Base-by-base conservation (phyloP, 2,329 filamentous ascomycete species). In the Penicillium verrucosum region DNA sequence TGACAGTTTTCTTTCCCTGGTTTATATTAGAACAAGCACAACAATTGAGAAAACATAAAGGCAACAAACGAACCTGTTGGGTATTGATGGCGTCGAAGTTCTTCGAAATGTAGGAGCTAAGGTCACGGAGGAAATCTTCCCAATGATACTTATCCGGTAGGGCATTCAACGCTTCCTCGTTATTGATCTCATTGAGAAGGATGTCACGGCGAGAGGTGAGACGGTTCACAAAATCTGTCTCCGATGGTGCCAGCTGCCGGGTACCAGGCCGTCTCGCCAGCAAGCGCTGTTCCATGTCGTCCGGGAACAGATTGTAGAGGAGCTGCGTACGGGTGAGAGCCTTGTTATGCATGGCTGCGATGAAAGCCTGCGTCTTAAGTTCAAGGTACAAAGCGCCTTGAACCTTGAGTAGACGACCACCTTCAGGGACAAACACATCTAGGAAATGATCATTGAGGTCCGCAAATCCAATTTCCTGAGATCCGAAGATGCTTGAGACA, bases 331-430 rank as follows among this genome's bases (percentile, higher is more conserved):
- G 80, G 2, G 78, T 76, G 29, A 78, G 79, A 52, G 85, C 80
- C 41, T 79, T 80, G 64, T 80, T 82, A 61, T 82, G 80, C 65
- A 85, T 77, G 4, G 82, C 82, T 4, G 83, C 84, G 54, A 88
- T 84, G 64, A 86, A 88, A 14, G 85, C 84, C 68, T 88, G 85
- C 1, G 85, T 87, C 71, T 88, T 88, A 18, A 88, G 72, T 59
- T 87, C 85, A 14, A 88, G 76, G 62, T 82, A 86, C 27, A 88
- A 73, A 14, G 81, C 79, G 2, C 82, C 83, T 63, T 86, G 84
- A 58, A 81, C 82, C 63, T 85, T 85, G 21, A 85, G 71, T 23
- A 88, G 68, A 11, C 82, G 77, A 37, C 78, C 79, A 25, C 83
- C 82, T 53, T 85, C 80, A 0, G 83, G 81, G 9, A 86, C 82